Base-by-base conservation (phyloP, 257 asterid genomes). In the Capsicum chinense region DNA sequence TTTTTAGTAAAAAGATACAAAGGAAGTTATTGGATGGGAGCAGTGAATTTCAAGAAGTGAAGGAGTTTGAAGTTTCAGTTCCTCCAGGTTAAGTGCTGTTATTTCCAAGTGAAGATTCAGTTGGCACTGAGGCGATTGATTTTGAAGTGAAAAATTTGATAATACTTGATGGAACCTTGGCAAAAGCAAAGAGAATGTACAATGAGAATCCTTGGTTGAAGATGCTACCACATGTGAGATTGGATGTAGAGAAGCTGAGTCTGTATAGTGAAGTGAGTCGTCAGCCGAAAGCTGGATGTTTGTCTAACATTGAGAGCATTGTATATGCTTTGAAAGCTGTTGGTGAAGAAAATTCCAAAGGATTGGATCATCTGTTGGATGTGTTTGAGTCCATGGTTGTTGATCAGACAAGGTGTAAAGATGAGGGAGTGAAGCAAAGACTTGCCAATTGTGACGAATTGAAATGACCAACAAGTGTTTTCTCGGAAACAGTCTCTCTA, bases 301-400 rank as follows among this genome's bases (percentile, higher is more conserved):
- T 96, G 92, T 94, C 99, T n/a, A 92, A 98, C 3, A 93, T 96
- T 78, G 98, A 96, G 89, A 96, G 99, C 88, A 91, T 96, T 68
- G 98, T 96, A 8, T 92, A 92, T 76, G 97, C 98, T 44, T 87
- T 94, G 91, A 93, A 92, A 89, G 98, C 91, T 17, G 56, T 91
- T 7, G 98, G 97, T 7, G 89, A 92, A 83, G 88, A 89, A 81
- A 89, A 91, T 69, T 64, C 73, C 2, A 89, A 88, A 50, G 97
- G 93, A 62, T 89, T 96, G 87, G 98, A 93, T 85, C 85, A 90
- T 67, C 88, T 96, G 9, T 88, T 96, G 85, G 90, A 93, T 44
- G 94, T 94, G 70, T 96, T 96, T 85, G 93, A 89, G 71, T 92
- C 98, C 83, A 96, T 96, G 99, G 90, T 96, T 56, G 94, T 92